A percentile compares a stretch with the other conserved stretches of the same genome.
Conservation (phyloP, 192 early-diverging fungal genomes). For the Chytriomyces sp. region DNA sequence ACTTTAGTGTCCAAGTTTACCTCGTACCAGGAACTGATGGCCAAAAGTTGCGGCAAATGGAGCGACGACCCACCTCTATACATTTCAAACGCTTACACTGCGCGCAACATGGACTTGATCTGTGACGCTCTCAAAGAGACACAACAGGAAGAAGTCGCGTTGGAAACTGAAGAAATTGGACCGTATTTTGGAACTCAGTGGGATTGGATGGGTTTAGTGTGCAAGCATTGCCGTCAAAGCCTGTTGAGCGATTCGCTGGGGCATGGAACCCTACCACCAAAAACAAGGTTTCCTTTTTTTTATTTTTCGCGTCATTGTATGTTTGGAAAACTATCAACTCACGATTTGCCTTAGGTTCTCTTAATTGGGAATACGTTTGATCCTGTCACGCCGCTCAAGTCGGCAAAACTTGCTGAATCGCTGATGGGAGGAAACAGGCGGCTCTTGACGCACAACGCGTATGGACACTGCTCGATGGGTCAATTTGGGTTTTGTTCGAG, state of each 20-base stretch:
- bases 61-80: conserved; percentile 35
- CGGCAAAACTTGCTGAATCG: conserved; percentile 29
- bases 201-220: not conserved
- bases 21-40: conserved; percentile 7
- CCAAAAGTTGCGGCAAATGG: conserved; percentile 35
- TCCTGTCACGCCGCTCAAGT: conserved; percentile 51
- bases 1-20: not conserved
- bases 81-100: conserved; percentile 48
- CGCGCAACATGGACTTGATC: conserved; percentile 51
- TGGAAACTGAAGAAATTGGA: not conserved
- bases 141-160: conserved; percentile 5
- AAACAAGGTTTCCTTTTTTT: conserved; percentile 44
- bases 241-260: conserved; percentile 50
- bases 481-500: conserved; percentile 41
- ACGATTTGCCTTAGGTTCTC: conserved; percentile 22
- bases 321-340: not conserved
- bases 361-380: conserved; percentile 50
- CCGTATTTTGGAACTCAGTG: not conserved
- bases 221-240: conserved; percentile 37
- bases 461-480: conserved; percentile 48
- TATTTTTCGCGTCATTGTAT: conserved; percentile 27
- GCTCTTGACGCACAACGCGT: conserved; percentile 44
- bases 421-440: conserved; percentile 40
- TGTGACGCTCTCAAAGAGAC: conserved; percentile 41
- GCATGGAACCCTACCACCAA: conserved; percentile 49